Conservation (phyloP, 805 yeast genomes). For the Priceomyces melissophilus region DNA sequence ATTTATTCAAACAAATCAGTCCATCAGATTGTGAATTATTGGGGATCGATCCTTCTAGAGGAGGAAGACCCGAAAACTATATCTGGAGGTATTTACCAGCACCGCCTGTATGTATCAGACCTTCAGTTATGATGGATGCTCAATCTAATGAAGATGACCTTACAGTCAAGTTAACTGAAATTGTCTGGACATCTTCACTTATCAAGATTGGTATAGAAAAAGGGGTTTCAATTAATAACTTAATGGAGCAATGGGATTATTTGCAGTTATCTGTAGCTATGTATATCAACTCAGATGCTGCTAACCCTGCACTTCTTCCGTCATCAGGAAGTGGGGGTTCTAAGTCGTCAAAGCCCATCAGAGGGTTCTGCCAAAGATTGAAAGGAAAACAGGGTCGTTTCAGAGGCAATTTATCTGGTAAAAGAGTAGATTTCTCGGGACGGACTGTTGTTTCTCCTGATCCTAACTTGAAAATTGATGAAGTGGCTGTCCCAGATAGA, state of each 20-base stretch:
- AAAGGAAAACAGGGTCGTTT: constrained; percentile 99
- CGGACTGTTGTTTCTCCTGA: constrained; percentile 98
- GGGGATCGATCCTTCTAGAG: constrained; percentile 82
- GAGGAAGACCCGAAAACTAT: constrained; percentile 94
- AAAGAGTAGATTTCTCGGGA: constrained; percentile 97
- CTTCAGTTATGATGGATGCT: constrained; percentile 89
- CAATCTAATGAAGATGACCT: constrained; percentile 96
- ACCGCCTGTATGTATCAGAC: constrained; percentile 98
- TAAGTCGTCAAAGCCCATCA: constrained; percentile 69
- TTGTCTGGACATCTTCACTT: constrained; percentile 93
- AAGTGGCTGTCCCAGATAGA: constrained; percentile 97
- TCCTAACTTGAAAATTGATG: constrained; percentile 91
- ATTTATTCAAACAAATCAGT: constrained; percentile 78
- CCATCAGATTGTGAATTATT: constrained; percentile 89
- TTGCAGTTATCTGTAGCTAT: constrained; percentile 92
- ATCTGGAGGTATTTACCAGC: constrained; percentile 98
- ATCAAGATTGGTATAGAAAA: constrained; percentile 93
- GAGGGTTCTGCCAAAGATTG: constrained; percentile 95
- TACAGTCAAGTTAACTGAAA: constrained; percentile 92
- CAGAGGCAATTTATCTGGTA: constrained; percentile 96
- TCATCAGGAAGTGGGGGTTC: constrained; percentile 53
- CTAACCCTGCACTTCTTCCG: constrained; percentile 74
- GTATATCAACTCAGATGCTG: constrained; percentile 95
- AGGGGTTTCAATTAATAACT: constrained; percentile 86
- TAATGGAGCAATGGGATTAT: constrained; percentile 99